These are phyloP conservation scores for Nakazawaea siamensis DNA, from an alignment of 805 yeast species.

Conservation along the genomic window DNA sequence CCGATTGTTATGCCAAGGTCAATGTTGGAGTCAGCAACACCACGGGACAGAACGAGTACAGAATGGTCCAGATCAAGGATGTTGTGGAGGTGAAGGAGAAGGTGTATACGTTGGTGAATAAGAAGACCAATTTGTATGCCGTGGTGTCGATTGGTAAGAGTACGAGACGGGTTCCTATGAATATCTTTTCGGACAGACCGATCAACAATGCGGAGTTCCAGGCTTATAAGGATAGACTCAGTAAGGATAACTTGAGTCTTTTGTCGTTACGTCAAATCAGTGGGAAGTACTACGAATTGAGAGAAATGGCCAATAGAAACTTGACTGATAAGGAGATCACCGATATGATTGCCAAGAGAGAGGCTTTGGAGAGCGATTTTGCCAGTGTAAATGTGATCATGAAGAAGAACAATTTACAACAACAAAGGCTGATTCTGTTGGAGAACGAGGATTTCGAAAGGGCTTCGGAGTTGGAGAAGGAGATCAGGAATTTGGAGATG, in stretches of 20 bases:
- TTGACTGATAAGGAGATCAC: slow-evolving; percentile 70
- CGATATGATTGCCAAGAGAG: slow-evolving; percentile 68
- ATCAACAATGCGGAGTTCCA: slow-evolving; percentile 67
- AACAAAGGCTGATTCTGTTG: slow-evolving; percentile 66
- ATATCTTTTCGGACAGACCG: slow-evolving; percentile 70
- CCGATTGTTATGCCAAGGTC: slow-evolving; percentile 75
- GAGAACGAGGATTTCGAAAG: slow-evolving; percentile 43
- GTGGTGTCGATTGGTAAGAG: slow-evolving; percentile 77
- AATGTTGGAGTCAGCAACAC: slow-evolving; percentile 68
- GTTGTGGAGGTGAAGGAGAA: slow-evolving; percentile 38
- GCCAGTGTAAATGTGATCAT: slow-evolving; percentile 72
- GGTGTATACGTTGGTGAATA: slow-evolving; percentile 33
- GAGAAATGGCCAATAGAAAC: slow-evolving; percentile 53
- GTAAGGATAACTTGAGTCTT: slow-evolving; percentile 43
- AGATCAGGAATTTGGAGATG: slow-evolving; percentile 30
- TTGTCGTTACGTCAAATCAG: slow-evolving; percentile 62
- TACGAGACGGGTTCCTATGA: slow-evolving; percentile 69
- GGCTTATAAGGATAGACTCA: slow-evolving; percentile 54
- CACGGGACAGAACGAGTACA: slow-evolving; percentile 57
- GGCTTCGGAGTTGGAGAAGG: slow-evolving; percentile 36
- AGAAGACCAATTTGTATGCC: slow-evolving; percentile 44
- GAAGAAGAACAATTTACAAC: slow-evolving; percentile 62
- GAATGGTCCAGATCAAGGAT: slow-evolving; percentile 76
- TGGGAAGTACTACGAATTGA: slow-evolving; percentile 54
- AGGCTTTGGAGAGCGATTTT: slow-evolving; percentile 45